Conservation (phyloP, 768 basidiomycete species). For the Trametes cingulata region DNA sequence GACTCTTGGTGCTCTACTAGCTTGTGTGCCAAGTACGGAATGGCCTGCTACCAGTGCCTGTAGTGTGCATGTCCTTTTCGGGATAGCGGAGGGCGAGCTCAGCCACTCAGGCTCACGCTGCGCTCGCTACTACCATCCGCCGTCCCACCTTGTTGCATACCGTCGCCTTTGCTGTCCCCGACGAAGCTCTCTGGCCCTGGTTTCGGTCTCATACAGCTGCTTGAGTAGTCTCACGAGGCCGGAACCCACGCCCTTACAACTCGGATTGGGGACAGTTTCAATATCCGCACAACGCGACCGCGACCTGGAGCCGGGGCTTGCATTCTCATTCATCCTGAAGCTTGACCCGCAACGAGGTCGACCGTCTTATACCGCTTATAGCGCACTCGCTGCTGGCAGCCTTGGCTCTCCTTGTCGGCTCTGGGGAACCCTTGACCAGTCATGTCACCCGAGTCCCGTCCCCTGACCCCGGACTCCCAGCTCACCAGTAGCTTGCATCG, state of each 20-base stretch:
- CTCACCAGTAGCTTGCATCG: slow-evolving; percentile 32
- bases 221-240: not conserved
- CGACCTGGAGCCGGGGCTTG: not conserved
- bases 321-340: slow-evolving; percentile 15
- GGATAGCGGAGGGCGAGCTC: not conserved
- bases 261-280: not conserved
- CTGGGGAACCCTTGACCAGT: slow-evolving; percentile 6
- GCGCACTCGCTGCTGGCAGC: slow-evolving; percentile 15
- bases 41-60: no score
- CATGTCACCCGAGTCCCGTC: slow-evolving; percentile 23
- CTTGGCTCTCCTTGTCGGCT: not conserved
- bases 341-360: slow-evolving; percentile 5
- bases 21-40: no score
- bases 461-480: slow-evolving; percentile 33
- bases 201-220: no score
- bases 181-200: no score
- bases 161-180: no score
- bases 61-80: not conserved
- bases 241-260: slow-evolving; percentile 1
- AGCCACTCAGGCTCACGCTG: not conserved
- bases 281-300: not conserved
- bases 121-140: not conserved
- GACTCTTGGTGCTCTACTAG: not conserved
- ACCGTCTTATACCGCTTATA: slow-evolving; percentile 5
- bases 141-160: not conserved